phyloP scores from a whole-genome alignment of 2,329 filamentous ascomycete species.

The Colletotrichum liriopes region DNA sequence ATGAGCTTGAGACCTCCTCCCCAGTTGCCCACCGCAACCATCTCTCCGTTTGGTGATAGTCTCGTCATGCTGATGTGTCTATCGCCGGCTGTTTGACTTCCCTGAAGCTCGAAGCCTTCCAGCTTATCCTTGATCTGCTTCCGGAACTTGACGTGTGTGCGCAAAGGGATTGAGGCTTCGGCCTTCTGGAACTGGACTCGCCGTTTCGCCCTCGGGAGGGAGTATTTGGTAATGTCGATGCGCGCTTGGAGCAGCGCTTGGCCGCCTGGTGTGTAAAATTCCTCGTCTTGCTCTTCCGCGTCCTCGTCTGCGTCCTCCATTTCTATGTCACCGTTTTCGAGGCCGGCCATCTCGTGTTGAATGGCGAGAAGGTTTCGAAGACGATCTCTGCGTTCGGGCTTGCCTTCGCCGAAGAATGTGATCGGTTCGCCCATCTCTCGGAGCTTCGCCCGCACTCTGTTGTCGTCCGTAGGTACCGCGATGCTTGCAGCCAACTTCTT shows the following conservation, averaged over 20 bases:
- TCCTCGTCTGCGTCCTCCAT: constrained; percentile 71
- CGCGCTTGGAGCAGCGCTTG: constrained; percentile 82
- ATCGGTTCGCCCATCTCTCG: constrained; percentile 93
- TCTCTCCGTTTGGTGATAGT: constrained; percentile 87
- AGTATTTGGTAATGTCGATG: constrained; percentile 85
- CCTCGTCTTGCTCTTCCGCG: constrained; percentile 83
- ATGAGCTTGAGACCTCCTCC: constrained; percentile 90
- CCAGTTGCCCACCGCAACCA: constrained; percentile 94
- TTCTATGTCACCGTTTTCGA: constrained; percentile 70
- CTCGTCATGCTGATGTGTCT: constrained; percentile 92
- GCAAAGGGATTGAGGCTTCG: constrained; percentile 86
- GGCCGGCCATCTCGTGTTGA: constrained; percentile 74
- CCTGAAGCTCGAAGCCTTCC: constrained; percentile 89
- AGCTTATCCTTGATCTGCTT: constrained; percentile 90
- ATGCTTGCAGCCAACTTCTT: constrained; percentile 92
- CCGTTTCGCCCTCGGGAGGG: constrained; percentile 84
- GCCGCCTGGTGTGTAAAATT: constrained; percentile 93
- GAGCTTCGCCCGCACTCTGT: constrained; percentile 83
- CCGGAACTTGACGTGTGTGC: constrained; percentile 93
- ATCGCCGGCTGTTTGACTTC: constrained; percentile 92
- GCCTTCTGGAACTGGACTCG: constrained; percentile 83
- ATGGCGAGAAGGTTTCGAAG: constrained; percentile 85
- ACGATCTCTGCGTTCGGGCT: constrained; percentile 87
- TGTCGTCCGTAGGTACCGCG: constrained; percentile 94
- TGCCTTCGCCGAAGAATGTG: constrained; percentile 93